phyloP scores from a whole-genome alignment of 2,329 filamentous ascomycete genomes.

The Fusarium neocosmosporiellum region DNA sequence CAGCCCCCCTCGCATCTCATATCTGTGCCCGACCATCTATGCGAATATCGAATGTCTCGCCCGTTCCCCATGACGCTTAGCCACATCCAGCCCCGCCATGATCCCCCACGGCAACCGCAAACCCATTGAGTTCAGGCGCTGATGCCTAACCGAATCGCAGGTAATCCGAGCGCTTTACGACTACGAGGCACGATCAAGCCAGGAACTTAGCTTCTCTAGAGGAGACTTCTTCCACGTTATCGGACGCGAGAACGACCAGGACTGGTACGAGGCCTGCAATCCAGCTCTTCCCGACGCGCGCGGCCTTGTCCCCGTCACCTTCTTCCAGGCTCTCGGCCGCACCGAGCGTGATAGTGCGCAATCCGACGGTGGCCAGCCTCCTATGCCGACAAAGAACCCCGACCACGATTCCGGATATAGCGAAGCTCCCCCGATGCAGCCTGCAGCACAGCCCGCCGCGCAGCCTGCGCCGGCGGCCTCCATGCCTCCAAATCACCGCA shows the following conservation, averaged over 20 bases:
- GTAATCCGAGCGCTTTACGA: conserved; percentile 98
- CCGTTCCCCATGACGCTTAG: conserved; percentile 13
- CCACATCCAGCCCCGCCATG: conserved; percentile 26
- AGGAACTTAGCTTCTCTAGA: conserved; percentile 90
- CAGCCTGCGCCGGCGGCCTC: conserved; percentile 10
- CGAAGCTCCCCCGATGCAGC: conserved; percentile 49
- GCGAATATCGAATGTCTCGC: conserved; percentile 33
- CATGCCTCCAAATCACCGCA: conserved; percentile 55
- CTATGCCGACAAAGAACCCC: conserved; percentile 66
- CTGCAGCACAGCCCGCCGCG: conserved; percentile 15
- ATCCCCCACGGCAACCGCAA: conserved; percentile 20
- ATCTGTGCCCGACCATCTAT: neutral
- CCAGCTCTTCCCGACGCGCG: conserved; percentile 86
- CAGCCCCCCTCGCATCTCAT: conserved; percentile 6
- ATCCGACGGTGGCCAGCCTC: conserved; percentile 66
- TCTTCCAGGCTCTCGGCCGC: conserved; percentile 92
- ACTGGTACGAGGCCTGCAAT: conserved; percentile 99
- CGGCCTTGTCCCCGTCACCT: conserved; percentile 91
- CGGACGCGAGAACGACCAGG: conserved; percentile 89
- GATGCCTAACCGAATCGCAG: conserved; percentile 57
- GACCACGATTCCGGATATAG: conserved; percentile 92
- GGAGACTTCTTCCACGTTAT: conserved; percentile 99
- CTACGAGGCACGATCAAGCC: conserved; percentile 79
- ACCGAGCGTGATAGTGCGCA: conserved; percentile 89
- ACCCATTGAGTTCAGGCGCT: conserved; percentile 28